Conservation (phyloP, 2,329 filamentous ascomycete genomes). For the Pseudocercospora fuligena region DNA sequence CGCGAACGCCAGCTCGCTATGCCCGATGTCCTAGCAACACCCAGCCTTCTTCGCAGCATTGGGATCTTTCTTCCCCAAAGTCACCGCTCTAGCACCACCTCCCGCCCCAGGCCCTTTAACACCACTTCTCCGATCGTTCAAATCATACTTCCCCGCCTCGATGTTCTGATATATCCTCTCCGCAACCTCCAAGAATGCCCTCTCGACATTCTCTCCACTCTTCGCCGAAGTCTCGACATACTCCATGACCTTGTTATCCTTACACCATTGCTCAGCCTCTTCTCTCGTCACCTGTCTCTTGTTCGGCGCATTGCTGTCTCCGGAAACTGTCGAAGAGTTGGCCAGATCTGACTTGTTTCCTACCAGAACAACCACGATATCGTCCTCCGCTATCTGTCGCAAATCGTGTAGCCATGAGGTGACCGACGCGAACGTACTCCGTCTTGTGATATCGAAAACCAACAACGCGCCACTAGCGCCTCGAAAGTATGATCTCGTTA, state of each 20-base stretch:
- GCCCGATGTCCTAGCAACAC: slow-evolving; percentile 29
- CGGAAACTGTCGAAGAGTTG: slow-evolving; percentile 46
- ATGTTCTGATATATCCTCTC: slow-evolving; percentile 97
- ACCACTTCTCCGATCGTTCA: slow-evolving; percentile 89
- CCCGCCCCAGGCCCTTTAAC: slow-evolving; percentile 73
- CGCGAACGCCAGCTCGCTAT: background rate
- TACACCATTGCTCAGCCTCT: slow-evolving; percentile 91
- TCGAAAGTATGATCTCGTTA: slow-evolving; percentile 91
- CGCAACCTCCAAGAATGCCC: slow-evolving; percentile 89
- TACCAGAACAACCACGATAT: slow-evolving; percentile 91
- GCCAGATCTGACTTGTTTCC: slow-evolving; percentile 93
- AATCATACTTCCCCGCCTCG: slow-evolving; percentile 89
- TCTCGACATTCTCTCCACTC: slow-evolving; percentile 90
- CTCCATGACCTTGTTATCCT: slow-evolving; percentile 80
- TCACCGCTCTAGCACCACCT: slow-evolving; percentile 51
- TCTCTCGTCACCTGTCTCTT: slow-evolving; percentile 78
- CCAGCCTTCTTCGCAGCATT: slow-evolving; percentile 39
- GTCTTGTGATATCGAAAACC: slow-evolving; percentile 91
- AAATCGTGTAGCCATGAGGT: slow-evolving; percentile 94
- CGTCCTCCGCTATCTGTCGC: slow-evolving; percentile 90
- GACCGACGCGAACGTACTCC: slow-evolving; percentile 82
- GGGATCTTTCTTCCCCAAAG: slow-evolving; percentile 49
- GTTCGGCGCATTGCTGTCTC: slow-evolving; percentile 51
- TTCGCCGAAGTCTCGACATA: slow-evolving; percentile 98
- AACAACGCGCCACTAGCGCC: slow-evolving; percentile 78